phyloP scores from a whole-genome alignment of 2,329 filamentous ascomycete species.

The Trichoderma afroharzianum region DNA sequence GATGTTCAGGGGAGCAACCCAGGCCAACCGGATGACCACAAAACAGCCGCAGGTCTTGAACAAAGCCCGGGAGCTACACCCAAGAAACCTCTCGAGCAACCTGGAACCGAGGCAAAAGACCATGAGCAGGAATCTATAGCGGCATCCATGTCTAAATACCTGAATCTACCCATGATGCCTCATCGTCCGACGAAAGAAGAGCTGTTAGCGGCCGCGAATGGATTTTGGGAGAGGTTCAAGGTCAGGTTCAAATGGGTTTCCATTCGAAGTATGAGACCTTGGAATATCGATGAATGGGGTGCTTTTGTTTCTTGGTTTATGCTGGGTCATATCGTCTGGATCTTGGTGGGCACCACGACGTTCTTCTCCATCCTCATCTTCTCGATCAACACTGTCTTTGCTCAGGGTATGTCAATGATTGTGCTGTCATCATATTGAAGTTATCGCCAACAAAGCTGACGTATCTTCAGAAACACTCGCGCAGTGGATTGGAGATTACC shows the following conservation, averaged over 20 bases:
- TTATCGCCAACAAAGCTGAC: conserved; percentile 20
- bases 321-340: conserved; percentile 89
- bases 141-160: conserved; percentile 55
- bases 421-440: neutral
- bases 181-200: conserved; percentile 93
- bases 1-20: neutral
- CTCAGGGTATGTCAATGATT: conserved; percentile 63
- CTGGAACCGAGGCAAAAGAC: neutral
- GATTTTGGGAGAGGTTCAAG: conserved; percentile 85
- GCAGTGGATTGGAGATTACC: conserved; percentile 89
- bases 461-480: conserved; percentile 74
- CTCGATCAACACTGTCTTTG: conserved; percentile 92
- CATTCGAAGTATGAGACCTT: conserved; percentile 87
- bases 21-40: neutral
- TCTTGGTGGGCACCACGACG: conserved; percentile 93
- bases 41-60: neutral
- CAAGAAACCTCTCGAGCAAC: neutral
- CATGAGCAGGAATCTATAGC: conserved; percentile 40
- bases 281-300: conserved; percentile 94
- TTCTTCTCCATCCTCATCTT: conserved; percentile 92
- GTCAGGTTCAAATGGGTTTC: conserved; percentile 98
- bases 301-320: conserved; percentile 94
- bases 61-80: neutral
- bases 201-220: conserved; percentile 82
- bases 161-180: conserved; percentile 64